Conservation (phyloP, 2,329 filamentous ascomycete genomes). For the Simplicillium sp. region DNA sequence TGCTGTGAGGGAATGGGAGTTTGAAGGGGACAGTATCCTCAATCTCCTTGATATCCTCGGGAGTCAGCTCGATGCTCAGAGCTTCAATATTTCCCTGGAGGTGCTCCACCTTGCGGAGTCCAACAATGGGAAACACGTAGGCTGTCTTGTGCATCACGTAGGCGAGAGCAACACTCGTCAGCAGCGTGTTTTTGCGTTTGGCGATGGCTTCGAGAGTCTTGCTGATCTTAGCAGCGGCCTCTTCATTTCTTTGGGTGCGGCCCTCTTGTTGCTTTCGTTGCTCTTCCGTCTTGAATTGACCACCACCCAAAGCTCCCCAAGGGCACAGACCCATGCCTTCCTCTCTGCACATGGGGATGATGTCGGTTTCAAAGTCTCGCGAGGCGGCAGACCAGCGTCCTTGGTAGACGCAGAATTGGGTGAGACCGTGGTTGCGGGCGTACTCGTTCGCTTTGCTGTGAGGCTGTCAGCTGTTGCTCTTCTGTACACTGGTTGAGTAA, state of each 20-base stretch:
- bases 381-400: conserved; percentile 28
- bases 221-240: conserved; percentile 42
- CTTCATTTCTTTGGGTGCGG: conserved; percentile 29
- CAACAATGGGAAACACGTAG: conserved; percentile 65
- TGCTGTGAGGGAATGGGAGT: conserved; percentile 55
- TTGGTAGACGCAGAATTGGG: conserved; percentile 50
- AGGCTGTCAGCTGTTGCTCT: conserved; percentile 3
- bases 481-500: background rate
- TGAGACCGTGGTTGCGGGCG: conserved; percentile 59
- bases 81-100: conserved; percentile 62
- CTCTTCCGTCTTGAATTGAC: conserved; percentile 32
- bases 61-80: conserved; percentile 47
- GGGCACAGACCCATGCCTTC: conserved; percentile 45
- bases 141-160: conserved; percentile 66
- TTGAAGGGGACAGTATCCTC: conserved; percentile 54
- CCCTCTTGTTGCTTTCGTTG: conserved; percentile 24
- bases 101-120: conserved; percentile 60
- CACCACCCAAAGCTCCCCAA: conserved; percentile 47
- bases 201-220: conserved; percentile 40
- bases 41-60: conserved; percentile 56
- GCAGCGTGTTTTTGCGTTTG: conserved; percentile 27
- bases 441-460: conserved; percentile 54
- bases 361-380: conserved; percentile 31
- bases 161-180: conserved; percentile 51
- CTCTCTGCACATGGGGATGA: conserved; percentile 31